Conservation (phyloP, 2,329 filamentous ascomycete species). For the Fusarium foetens region DNA sequence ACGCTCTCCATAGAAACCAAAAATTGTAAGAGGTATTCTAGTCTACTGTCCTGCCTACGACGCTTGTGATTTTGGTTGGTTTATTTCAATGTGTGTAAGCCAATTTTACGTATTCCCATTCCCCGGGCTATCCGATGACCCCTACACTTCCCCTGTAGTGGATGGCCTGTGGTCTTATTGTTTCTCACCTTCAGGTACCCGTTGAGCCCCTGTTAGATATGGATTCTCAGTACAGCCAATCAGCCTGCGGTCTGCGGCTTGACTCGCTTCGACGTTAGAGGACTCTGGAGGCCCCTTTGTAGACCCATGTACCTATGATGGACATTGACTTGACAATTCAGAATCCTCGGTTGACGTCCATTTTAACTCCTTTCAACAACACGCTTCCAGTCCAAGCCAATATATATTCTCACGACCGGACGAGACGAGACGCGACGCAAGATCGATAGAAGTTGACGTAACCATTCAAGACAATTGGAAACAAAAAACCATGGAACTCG, state of each 20-base stretch:
- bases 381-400: not conserved
- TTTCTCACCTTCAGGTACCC: conserved; percentile 21
- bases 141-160: conserved; percentile 7
- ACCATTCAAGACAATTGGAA: not conserved
- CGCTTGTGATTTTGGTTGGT: not conserved
- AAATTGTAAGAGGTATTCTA: not conserved
- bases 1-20: not conserved
- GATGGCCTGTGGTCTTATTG: conserved; percentile 4
- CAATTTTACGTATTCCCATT: conserved; percentile 17
- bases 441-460: not conserved
- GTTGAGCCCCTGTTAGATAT: conserved; percentile 18
- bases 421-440: not conserved
- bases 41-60: not conserved
- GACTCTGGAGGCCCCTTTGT: conserved; percentile 31
- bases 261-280: conserved; percentile 3
- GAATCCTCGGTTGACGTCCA: not conserved
- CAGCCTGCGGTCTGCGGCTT: not conserved
- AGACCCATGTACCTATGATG: conserved; percentile 4
- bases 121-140: conserved; percentile 23
- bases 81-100: not conserved
- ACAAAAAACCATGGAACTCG: conserved; percentile 65
- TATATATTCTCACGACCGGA: not conserved
- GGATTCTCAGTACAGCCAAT: conserved; percentile 11
- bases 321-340: conserved; percentile 4
- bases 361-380: conserved; percentile 1